Conservation (phyloP, 345 rosid species). For the Heritiera littoralis region DNA sequence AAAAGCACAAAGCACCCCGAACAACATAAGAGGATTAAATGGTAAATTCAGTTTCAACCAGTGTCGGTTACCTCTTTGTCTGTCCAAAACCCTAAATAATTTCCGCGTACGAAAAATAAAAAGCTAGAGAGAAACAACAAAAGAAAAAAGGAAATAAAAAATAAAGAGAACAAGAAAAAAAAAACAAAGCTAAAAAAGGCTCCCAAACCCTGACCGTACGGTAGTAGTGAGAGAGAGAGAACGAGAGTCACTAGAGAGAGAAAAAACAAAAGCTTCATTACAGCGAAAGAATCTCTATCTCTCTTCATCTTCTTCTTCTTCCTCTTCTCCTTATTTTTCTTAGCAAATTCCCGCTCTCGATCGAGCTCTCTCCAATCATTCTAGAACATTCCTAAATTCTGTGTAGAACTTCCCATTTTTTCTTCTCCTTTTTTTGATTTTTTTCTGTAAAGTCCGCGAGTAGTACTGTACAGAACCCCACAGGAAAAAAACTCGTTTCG, state of each 20-base stretch:
- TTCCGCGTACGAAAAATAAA: conserved; percentile 19
- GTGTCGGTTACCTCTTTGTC: conserved; percentile 41
- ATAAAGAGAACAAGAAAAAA: background rate
- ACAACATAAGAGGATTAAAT: background rate
- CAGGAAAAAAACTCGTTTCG: conserved; percentile 15
- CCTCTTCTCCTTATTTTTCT: conserved; percentile 16
- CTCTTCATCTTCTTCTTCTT: conserved; percentile 12
- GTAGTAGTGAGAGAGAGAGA: conserved; percentile 31
- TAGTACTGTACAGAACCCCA: conserved; percentile 48
- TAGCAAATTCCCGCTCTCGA: conserved; percentile 9
- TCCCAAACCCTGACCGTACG: conserved; percentile 36
- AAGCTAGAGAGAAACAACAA: background rate
- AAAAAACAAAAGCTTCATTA: conserved; percentile 24
- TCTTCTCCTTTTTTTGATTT: background rate
- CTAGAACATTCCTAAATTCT: conserved; percentile 20
- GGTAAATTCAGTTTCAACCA: background rate
- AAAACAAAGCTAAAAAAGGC: background rate
- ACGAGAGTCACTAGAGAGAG: conserved; percentile 21
- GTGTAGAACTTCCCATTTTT: conserved; percentile 21
- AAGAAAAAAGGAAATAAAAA: background rate
- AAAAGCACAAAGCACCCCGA: background rate
- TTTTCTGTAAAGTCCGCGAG: conserved; percentile 27
- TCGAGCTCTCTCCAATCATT: conserved; percentile 28
- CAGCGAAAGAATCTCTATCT: conserved; percentile 38
- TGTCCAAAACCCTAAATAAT: conserved; percentile 9